Evolutionary conservation across 768 basidiomycete species (phyloP).

Genomic region (Tricholoma bakamatsutake): DNA sequence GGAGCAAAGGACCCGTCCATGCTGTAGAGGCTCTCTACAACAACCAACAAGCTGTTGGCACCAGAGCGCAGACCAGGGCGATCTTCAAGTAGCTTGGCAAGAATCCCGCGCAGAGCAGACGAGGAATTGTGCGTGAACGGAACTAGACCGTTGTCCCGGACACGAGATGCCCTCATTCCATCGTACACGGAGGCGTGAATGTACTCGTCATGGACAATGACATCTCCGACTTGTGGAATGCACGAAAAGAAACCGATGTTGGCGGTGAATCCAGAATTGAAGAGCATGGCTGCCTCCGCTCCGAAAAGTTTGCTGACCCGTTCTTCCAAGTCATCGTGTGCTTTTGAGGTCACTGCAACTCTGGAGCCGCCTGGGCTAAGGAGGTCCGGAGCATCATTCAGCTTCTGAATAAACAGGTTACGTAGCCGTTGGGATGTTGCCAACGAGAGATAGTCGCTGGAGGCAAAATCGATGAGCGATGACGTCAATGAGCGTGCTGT

Average conservation of each 20-base stretch:
- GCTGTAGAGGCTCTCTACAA: conserved; percentile 51
- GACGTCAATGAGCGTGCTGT: not conserved
- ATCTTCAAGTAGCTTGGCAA: conserved; percentile 23
- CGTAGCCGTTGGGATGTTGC: conserved; percentile 28
- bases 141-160: conserved; percentile 16
- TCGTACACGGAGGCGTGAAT: conserved; percentile 49
- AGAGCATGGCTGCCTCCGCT: conserved; percentile 38
- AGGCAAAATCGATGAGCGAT: conserved; percentile 34
- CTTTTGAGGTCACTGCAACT: conserved; percentile 18
- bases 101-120: conserved; percentile 22
- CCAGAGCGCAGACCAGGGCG: conserved; percentile 18
- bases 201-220: conserved; percentile 46
- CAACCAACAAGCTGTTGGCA: conserved; percentile 35
- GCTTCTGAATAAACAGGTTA: conserved; percentile 23
- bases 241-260: conserved; percentile 43
- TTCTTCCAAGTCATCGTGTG: conserved; percentile 35
- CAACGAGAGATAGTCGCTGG: conserved; percentile 49
- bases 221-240: conserved; percentile 39
- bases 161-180: conserved; percentile 38
- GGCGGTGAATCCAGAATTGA: conserved; percentile 50
- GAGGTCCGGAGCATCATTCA: conserved; percentile 17
- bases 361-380: conserved; percentile 48
- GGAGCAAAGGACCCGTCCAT: conserved; percentile 58
- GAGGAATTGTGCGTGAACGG: conserved; percentile 44
- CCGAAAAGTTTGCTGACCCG: conserved; percentile 32